Conservation (phyloP, 1,139 yeast species). For the Keqinozyma sinolaborantium region DNA sequence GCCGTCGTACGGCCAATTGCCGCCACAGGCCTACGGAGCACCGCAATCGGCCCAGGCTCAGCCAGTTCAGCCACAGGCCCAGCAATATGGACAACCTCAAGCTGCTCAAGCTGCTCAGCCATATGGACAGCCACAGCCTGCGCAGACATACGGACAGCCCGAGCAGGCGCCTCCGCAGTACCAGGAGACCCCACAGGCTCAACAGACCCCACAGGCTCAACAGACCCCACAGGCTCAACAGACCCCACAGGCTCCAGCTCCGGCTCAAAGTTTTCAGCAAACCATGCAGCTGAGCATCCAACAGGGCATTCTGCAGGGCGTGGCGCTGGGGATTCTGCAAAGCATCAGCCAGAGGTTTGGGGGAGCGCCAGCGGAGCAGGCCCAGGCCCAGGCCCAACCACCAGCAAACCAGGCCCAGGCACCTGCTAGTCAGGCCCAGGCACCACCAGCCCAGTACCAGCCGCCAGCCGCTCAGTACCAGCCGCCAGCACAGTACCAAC, state of each 20-base stretch:
- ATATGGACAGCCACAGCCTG: slow-evolving; percentile 6
- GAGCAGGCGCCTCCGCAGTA: slow-evolving; percentile 3
- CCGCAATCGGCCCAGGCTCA: slow-evolving; percentile 3
- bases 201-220: slow-evolving; percentile 1
- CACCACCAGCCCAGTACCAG: slow-evolving; percentile 7
- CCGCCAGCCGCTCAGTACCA: slow-evolving; percentile 6
- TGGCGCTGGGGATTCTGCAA: not conserved
- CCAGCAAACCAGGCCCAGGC: slow-evolving; percentile 5
- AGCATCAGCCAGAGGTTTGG: not conserved
- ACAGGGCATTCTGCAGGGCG: not conserved
- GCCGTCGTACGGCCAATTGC: too few species aligned
- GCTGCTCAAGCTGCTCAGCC: slow-evolving; percentile 6
- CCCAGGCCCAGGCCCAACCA: slow-evolving; percentile 8
- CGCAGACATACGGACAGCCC: slow-evolving; percentile 4
- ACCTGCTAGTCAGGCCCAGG: slow-evolving; percentile 3
- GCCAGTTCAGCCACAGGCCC: slow-evolving; percentile 2
- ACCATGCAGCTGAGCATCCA: not conserved
- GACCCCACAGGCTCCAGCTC: not conserved
- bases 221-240: not conserved
- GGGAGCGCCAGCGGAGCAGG: slow-evolving; percentile 2
- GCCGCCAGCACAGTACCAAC: slow-evolving; percentile 6
- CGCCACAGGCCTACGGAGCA: too few species aligned
- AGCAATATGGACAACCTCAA: slow-evolving; percentile 2
- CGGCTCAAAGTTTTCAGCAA: not conserved
- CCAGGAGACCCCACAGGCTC: slow-evolving; percentile 3